A percentile compares a stretch with the other conserved stretches of the same genome.
Evolutionary conservation across 495 filamentous ascomycete genomes (phyloP).

Genomic region (Sabuloglossum arenarium): DNA sequence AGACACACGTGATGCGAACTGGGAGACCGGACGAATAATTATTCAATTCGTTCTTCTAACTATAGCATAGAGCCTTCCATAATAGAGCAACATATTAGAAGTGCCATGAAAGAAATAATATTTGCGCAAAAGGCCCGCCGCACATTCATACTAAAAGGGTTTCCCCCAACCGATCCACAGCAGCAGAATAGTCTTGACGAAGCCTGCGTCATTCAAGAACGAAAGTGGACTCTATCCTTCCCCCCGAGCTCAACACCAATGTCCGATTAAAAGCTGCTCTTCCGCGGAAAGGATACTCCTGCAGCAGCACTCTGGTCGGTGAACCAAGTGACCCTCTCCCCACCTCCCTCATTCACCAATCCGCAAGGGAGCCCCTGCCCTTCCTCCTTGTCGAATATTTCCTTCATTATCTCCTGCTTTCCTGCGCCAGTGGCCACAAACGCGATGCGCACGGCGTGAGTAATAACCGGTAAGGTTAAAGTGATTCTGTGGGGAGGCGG

Average conservation of each 20-base stretch:
- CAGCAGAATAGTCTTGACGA: not conserved
- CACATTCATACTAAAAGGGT: not conserved
- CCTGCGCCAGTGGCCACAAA: slow-evolving; percentile 78
- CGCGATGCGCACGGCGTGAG: slow-evolving; percentile 59
- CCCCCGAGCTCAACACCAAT: too few species aligned
- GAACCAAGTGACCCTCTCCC: slow-evolving; percentile 87
- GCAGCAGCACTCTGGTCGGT: slow-evolving; percentile 66
- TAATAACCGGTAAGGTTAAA: slow-evolving; percentile 72
- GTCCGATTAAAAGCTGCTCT: not conserved
- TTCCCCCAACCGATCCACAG: not conserved
- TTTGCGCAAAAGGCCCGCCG: not conserved
- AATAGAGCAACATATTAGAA: not conserved
- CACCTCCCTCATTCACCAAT: slow-evolving; percentile 62
- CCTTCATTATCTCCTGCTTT: slow-evolving; percentile 79
- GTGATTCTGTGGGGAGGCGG: slow-evolving; percentile 82
- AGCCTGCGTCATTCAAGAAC: not conserved
- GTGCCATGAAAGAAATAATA: not conserved
- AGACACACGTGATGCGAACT: not conserved
- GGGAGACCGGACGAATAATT: not conserved
- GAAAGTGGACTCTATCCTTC: not conserved
- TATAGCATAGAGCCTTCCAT: not conserved
- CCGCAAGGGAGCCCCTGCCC: slow-evolving; percentile 60
- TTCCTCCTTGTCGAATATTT: slow-evolving; percentile 68
- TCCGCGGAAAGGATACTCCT: slow-evolving; percentile 50
- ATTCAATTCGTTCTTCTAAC: not conserved